Evolutionary conservation across 306 rosid genomes (phyloP), one percentile per base, ranked within the genome.

Genomic region (Fragaria iinumae): DNA sequence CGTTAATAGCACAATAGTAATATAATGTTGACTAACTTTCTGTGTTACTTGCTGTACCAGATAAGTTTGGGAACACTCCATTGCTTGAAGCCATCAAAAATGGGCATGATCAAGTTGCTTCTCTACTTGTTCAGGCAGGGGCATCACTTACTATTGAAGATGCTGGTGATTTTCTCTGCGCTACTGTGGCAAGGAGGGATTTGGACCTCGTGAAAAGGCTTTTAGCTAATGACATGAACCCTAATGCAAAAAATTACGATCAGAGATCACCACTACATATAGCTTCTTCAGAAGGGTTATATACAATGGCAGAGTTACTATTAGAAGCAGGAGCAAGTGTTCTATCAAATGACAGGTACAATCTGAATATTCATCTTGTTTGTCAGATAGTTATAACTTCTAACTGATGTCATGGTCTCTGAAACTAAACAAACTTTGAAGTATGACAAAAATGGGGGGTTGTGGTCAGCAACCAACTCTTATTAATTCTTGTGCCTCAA

Each of bases 21-120:
- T 29, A 29, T 29, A 29, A 32, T 55, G 39, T 76, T 72, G 60
- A 74, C 47, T 21, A 66, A 62, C 32, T 36, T 60, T 57, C 43
- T 23, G 17, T 72, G 27, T 23, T 21, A 6, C 23, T 29, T 36
- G 3, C 55, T 84, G 45, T 67, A 12, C 36, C 62, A 90, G 96
- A 88, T 80, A 90, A 88, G 55, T 90, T 80, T 76, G 96, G 93
- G 65, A 82, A 57, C 80, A 83, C 90, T 80, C 90, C 92, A 50
- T 90, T 90, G 79, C 84, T 88, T 48, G 91, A 90, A 80, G 91
- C 96, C 77, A 76, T 90, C 52, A 88, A 88, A 80, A 85, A 85
- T 65, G 87, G 87, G 77, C 88, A 90, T 11, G 91, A 85, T 78
- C 79, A 77, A 74, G 86, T 86, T 57, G 87, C 80, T 57, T 85